Conservation (phyloP, 2,329 filamentous ascomycete species). For the Fonsecaea monophora region DNA sequence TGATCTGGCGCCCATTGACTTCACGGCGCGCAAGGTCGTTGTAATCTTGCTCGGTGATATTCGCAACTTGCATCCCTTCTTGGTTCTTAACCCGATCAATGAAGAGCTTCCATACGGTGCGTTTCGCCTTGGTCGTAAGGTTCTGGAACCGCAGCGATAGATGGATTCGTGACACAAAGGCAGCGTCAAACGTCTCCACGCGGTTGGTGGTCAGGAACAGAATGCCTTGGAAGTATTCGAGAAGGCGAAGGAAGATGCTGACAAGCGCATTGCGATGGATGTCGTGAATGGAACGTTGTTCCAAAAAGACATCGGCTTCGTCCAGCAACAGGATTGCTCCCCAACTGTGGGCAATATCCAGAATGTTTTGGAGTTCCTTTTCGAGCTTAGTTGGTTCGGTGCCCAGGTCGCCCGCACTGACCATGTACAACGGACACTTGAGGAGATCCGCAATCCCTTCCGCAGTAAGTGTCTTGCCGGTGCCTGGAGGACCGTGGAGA, state of each 20-base stretch:
- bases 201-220: slow-evolving; percentile 89
- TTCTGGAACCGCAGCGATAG: slow-evolving; percentile 82
- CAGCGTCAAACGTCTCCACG: slow-evolving; percentile 85
- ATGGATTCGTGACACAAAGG: slow-evolving; percentile 80
- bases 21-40: slow-evolving; percentile 70
- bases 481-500: slow-evolving; percentile 83
- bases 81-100: slow-evolving; percentile 73
- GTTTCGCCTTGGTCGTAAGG: slow-evolving; percentile 73
- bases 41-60: slow-evolving; percentile 52
- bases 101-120: slow-evolving; percentile 83
- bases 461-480: slow-evolving; percentile 86
- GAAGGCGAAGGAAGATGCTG: slow-evolving; percentile 81
- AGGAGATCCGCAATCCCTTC: slow-evolving; percentile 85
- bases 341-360: slow-evolving; percentile 86
- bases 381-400: slow-evolving; percentile 78
- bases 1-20: slow-evolving; percentile 78
- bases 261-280: slow-evolving; percentile 86
- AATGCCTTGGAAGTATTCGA: slow-evolving; percentile 93
- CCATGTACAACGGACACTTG: slow-evolving; percentile 81
- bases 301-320: slow-evolving; percentile 83
- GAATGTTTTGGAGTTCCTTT: slow-evolving; percentile 77
- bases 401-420: slow-evolving; percentile 80
- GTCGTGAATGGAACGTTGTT: slow-evolving; percentile 81
- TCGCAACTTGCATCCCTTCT: slow-evolving; percentile 61
- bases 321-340: slow-evolving; percentile 84